Conservation (phyloP, 1,284 basidiomycete genomes). For the Trichosporon asahii region DNA sequence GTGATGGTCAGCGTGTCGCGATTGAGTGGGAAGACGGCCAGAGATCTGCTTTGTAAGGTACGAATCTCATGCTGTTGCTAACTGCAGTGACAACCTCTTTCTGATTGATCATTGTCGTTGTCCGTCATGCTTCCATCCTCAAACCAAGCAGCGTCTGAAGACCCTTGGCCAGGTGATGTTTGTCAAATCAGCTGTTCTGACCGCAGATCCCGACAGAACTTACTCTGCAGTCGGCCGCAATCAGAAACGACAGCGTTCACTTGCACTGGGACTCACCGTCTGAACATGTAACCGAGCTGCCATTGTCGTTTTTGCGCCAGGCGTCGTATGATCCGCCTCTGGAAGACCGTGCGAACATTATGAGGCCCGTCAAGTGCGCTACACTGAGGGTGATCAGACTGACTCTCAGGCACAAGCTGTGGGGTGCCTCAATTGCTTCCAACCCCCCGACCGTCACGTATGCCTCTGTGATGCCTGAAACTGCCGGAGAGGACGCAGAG, state of each 20-base stretch:
- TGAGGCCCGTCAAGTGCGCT: background rate
- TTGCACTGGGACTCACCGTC: conserved; percentile 55
- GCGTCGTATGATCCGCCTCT: conserved; percentile 33
- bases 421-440: conserved; percentile 73
- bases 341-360: background rate
- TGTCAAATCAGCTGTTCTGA: background rate
- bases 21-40: background rate
- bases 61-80: background rate
- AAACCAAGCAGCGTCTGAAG: conserved; percentile 84
- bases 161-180: conserved; percentile 73
- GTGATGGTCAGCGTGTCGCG: background rate
- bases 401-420: conserved; percentile 63
- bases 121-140: conserved; percentile 75
- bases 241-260: conserved; percentile 24
- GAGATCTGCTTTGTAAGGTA: background rate
- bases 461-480: conserved; percentile 64
- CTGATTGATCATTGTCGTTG: conserved; percentile 86
- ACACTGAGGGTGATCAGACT: background rate
- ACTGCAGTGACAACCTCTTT: conserved; percentile 65
- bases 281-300: conserved; percentile 70
- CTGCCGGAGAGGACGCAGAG: conserved; percentile 49
- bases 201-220: conserved; percentile 71
- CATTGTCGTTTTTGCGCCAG: conserved; percentile 52
- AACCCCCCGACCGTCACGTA: conserved; percentile 74
- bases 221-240: conserved; percentile 35